A percentile compares a stretch with the other conserved stretches of the same genome.
These are phyloP conservation scores for Fusarium albosuccineum DNA, from an alignment of 2,329 filamentous ascomycete species.

Conservation along the genomic window DNA sequence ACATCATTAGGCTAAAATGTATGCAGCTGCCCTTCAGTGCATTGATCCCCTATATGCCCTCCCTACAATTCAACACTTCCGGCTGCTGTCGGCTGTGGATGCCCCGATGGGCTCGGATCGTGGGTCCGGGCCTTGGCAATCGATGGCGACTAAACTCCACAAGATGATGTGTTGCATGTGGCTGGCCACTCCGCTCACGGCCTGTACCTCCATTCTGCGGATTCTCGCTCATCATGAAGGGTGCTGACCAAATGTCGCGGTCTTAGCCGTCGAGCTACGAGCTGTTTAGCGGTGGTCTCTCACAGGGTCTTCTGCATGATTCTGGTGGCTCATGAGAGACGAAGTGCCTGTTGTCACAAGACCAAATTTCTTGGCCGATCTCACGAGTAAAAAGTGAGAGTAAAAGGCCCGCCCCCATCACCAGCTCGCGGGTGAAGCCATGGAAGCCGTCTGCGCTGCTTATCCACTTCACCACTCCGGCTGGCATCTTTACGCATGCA, in stretches of 20 bases:
- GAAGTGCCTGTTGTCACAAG: neutral
- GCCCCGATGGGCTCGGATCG: slow-evolving; percentile 31
- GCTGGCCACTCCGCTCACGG: slow-evolving; percentile 19
- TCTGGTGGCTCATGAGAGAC: neutral
- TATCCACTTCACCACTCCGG: neutral
- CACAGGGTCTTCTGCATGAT: neutral
- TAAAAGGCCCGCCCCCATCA: slow-evolving; percentile 2
- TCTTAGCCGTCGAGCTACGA: neutral
- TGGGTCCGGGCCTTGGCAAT: slow-evolving; percentile 35
- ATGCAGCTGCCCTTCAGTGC: too few species aligned
- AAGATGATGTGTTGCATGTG: slow-evolving; percentile 37
- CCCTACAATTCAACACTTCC: too few species aligned
- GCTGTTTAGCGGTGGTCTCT: neutral
- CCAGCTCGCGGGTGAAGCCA: slow-evolving; percentile 6
- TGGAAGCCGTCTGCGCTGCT: slow-evolving; percentile 8
- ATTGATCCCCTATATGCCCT: too few species aligned
- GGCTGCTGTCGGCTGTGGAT: slow-evolving; percentile 14
- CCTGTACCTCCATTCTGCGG: slow-evolving; percentile 1
- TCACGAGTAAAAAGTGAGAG: neutral
- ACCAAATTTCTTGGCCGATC: neutral
- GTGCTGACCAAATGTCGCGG: slow-evolving; percentile 4
- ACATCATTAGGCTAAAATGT: too few species aligned
- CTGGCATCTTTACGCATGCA: neutral
- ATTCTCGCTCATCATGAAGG: slow-evolving; percentile 10
- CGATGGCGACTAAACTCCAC: slow-evolving; percentile 41